Evolutionary conservation across 192 early-diverging fungal genomes (phyloP), one percentile per base, ranked within the genome.

Genomic region (Podila epigama): DNA sequence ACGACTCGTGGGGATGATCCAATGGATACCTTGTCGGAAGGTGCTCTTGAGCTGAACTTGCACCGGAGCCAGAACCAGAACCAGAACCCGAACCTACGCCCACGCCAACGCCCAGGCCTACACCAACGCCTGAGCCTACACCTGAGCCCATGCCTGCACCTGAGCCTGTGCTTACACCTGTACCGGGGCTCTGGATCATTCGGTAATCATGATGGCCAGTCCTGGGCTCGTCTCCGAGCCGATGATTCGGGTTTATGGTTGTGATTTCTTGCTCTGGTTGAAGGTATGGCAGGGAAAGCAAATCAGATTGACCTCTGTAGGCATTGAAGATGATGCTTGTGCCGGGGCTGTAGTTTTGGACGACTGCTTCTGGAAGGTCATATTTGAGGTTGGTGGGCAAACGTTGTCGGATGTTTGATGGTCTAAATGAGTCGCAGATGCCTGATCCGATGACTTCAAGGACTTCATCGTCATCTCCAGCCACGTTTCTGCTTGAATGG

Each of bases 291-390:
- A 58, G 71, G 11, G 59, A 32, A n/a, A 75, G 34, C 4, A 68
- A 28, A 12, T 4, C 35, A 12, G 33, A 11, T 28, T 75, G 64
- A 1, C 64, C 71, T 35, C 35, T 29, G 36, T 59, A 77, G 40
- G 73, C 66, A 29, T 77, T 77, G 51, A 77, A 77, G 31, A 68
- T 32, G 22, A 68, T 16, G 20, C 73, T 77, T 15, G 73, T 77
- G 18, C 73, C 73, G 16, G 73, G 73, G 44, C 73, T 77, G 35
- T 63, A 77, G 61, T 68, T 77, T 8, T 68, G 61, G 18, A 36
- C 73, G 27, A 61, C 51, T 10, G 66, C 15, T n/a, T 68, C 55
- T 37, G 66, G 66, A 33, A 25, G 34, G 29, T 63, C 35, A 33
- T 77, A 77, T 12, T 64, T 63, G 36, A 77, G 65, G 37, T 77